Percentiles rank a stretch among this genome's conserved stretches.
Evolutionary conservation across 1,284 basidiomycete species (phyloP).

Genomic region (Boletellus dicymbophilus): DNA sequence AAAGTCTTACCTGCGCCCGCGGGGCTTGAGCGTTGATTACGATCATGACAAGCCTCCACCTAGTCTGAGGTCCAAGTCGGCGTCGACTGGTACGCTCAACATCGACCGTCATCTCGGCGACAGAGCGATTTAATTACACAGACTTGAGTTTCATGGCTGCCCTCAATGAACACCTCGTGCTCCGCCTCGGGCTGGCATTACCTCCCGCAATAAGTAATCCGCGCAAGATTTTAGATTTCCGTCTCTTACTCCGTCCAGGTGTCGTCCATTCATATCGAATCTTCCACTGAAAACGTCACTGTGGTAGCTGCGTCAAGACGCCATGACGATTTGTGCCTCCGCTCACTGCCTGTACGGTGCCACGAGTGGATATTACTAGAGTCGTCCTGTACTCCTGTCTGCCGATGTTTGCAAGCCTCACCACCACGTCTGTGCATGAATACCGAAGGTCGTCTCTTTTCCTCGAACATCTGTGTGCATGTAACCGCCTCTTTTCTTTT

Average conservation of each 20-base stretch:
- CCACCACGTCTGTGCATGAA: constrained; percentile 5
- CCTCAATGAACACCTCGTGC: constrained; percentile 19
- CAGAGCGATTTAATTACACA: constrained; percentile 27
- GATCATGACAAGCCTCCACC: constrained; percentile 24
- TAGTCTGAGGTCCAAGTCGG: too few species aligned
- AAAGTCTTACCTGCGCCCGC: constrained; percentile 8
- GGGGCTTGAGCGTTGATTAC: constrained; percentile 10
- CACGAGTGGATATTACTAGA: constrained; percentile 14
- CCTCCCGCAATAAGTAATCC: constrained; percentile 24
- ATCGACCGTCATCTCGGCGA: constrained; percentile 25
- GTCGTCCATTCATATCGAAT: constrained; percentile 22
- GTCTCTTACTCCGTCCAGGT: constrained; percentile 11
- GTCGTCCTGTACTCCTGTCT: constrained; percentile 4
- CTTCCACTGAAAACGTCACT: constrained; percentile 21
- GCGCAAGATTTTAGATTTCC: constrained; percentile 19
- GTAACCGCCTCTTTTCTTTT: constrained; percentile 8
- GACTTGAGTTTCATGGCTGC: constrained; percentile 5
- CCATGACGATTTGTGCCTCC: constrained; percentile 5
- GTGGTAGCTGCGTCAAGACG: constrained; percentile 8
- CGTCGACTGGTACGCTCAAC: background rate
- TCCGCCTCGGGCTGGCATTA: constrained; percentile 17
- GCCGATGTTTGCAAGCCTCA: constrained; percentile 1
- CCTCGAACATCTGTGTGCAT: constrained; percentile 8
- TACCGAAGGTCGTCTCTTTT: constrained; percentile 13
- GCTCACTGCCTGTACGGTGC: constrained; percentile 2